Base-by-base conservation (phyloP, 345 rosid genomes). In the Combretum micranthum region DNA sequence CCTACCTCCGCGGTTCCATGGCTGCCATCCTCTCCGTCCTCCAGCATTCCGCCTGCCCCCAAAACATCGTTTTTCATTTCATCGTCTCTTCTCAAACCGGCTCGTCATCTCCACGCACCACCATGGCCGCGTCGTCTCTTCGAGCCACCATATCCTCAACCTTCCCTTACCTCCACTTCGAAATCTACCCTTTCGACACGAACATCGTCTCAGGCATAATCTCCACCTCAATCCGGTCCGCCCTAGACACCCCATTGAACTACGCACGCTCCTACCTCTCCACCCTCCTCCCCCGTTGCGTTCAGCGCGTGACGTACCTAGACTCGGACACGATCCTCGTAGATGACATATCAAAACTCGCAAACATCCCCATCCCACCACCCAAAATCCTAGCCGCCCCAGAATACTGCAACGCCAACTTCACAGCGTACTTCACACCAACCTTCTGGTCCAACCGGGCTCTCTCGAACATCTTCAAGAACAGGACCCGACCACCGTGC, bases 1-100 rank as follows among this genome's bases (percentile, higher is more conserved):
- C 93, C 58, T 92, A 88, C 74, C 75, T 92, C 71, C 95, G 98
- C 0, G 98, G 98, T 42, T 88, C 96, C 53, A 75, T 91, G 85
- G 98, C 98, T 12, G 98, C 95, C 10, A 74, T 88, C 59, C 84
- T 87, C 59, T 90, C 97, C 1, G 86, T 85, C 13, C 80, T 90
- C 25, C 97, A 87, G 49, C 97, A 91, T 71, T 79, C 98, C n/a
- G 78, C 93, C 42, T 91, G 98, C 39, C 96, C 96, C 1, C 86
- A 91, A 44, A 86, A 80, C 75, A 71, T 79, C 13, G 84, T 80
- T 13, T 88, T 91, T 77, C 98, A 91, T 61, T 91, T 91, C 68
- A 83, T 88, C 42, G 77, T 90, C 62, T 82, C 96, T 15, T 74
- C 80, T 59, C 69, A 83, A 22, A 78, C 88, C 55, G 9, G 10